phyloP scores from a whole-genome alignment of 495 filamentous ascomycete species.

The Trichodelitschia bisporula region DNA sequence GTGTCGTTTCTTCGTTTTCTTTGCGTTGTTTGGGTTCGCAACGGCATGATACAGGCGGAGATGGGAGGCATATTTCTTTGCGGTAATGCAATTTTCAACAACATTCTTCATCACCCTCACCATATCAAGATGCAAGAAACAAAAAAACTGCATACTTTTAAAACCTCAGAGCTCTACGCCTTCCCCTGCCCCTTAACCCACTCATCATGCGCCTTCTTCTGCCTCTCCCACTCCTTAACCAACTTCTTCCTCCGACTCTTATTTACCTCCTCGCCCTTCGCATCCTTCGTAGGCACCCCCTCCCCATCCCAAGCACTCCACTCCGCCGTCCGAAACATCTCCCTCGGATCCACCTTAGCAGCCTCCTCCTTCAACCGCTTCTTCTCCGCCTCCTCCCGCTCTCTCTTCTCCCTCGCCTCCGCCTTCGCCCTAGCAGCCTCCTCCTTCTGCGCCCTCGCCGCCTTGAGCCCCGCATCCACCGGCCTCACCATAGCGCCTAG shows the following conservation, averaged over 20 bases:
- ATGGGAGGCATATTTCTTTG: no score
- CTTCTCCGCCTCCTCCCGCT: slow-evolving; percentile 25
- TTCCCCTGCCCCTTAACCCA: slow-evolving; percentile 21
- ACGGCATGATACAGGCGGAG: no score
- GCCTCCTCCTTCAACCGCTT: slow-evolving; percentile 26
- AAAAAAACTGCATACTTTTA: no score
- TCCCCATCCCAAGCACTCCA: slow-evolving; percentile 69
- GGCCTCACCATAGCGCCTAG: slow-evolving; percentile 74
- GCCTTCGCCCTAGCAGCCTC: slow-evolving; percentile 26
- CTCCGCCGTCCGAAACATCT: slow-evolving; percentile 30
- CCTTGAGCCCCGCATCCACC: slow-evolving; percentile 44
- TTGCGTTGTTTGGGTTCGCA: no score
- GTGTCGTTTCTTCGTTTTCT: no score
- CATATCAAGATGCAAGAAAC: no score
- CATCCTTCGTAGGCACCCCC: slow-evolving; percentile 55
- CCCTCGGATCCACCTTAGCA: slow-evolving; percentile 39
- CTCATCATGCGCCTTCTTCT: slow-evolving; percentile 65
- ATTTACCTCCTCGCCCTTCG: slow-evolving; percentile 51
- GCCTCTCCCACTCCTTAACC: slow-evolving; percentile 74
- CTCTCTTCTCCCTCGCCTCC: slow-evolving; percentile 35
- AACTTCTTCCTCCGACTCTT: slow-evolving; percentile 69
- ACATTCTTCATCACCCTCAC: no score
- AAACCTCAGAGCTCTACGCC: no score
- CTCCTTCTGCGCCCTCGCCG: slow-evolving; percentile 47
- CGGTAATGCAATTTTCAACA: no score